Base-by-base conservation (phyloP, 2,329 filamentous ascomycete genomes). In the Exophiala oligosperma region DNA sequence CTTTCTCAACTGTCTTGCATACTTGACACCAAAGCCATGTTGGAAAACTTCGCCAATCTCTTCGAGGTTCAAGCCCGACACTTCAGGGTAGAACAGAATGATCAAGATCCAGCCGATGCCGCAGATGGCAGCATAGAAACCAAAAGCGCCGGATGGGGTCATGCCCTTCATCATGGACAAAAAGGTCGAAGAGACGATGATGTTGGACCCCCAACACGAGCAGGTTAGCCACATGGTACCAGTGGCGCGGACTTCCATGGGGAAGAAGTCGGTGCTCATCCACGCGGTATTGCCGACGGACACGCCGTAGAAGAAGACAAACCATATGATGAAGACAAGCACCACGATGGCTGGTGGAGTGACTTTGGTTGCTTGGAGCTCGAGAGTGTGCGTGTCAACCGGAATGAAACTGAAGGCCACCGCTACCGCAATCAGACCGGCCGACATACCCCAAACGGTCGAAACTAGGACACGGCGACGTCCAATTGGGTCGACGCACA, bases 261-360 rank as follows among this genome's bases (percentile, higher is more conserved):
- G 89, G 70, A 97, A 96, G 35, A 96, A 83, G 75, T 97, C 93
- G 66, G 88, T 91, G 75, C 96, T 91, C 81, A 96, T 92, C 93
- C 93, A 97, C 0, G 93, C 92, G 2, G 97, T 91, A 67, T 91
- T 94, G 8, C 93, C 93, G 2, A 97, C 80, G 1, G 92, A 92
- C 1, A 92, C 79, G 1, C 92, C 92, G 70, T 94, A 97, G 1
- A 88, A 82, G 11, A 89, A 88, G 2, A 96, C 92, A 72, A 95
- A 97, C 8, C 91, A 66, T 73, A 92, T 88, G 71, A 97, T 87
- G 63, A 88, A 88, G 41, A 84, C 63, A 2, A 97, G 81, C 41
- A 97, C 87, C 14, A 87, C 77, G 54, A 76, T 51, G 3, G 79
- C 70, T 62, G 76, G 71, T 23, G 64, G 49, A 60, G 62, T 64